Percentiles rank a stretch among this genome's conserved stretches.
These are phyloP conservation scores for Dendrocalamus sinicus DNA, from an alignment of 176 grass and related monocot species.

Conservation along the genomic window DNA sequence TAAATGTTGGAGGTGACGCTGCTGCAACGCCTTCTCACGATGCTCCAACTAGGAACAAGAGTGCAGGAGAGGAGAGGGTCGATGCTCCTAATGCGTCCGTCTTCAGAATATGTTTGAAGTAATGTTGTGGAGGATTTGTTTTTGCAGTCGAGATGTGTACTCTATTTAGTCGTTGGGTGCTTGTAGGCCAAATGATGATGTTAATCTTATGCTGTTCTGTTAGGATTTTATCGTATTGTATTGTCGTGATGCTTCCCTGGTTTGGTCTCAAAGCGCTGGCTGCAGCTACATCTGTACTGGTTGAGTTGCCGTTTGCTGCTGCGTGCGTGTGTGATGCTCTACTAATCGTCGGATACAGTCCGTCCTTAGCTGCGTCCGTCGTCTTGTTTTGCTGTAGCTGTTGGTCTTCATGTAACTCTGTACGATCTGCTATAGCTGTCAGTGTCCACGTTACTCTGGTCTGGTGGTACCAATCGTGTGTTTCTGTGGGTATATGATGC, in stretches of 20 bases:
- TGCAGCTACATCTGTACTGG: no score
- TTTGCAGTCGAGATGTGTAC: conserved; percentile 18
- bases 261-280: not conserved
- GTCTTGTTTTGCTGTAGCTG: no score
- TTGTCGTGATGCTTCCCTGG: not conserved
- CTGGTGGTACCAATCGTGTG: no score
- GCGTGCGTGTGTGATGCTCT: no score
- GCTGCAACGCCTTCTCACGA: not conserved
- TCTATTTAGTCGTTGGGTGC: not conserved
- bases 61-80: not conserved
- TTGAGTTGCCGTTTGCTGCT: no score
- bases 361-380: no score
- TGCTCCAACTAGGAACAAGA: not conserved
- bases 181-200: conserved; percentile 1
- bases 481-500: no score
- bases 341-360: no score
- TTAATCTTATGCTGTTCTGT: not conserved
- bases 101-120: not conserved
- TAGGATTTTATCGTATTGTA: conserved; percentile 8
- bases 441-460: no score
- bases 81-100: not conserved
- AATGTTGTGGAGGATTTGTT: conserved; percentile 26
- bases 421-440: no score
- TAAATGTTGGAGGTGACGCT: not conserved
- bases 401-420: no score